Conservation (phyloP, 768 basidiomycete species). For the Hygrophorus pudorinus region DNA sequence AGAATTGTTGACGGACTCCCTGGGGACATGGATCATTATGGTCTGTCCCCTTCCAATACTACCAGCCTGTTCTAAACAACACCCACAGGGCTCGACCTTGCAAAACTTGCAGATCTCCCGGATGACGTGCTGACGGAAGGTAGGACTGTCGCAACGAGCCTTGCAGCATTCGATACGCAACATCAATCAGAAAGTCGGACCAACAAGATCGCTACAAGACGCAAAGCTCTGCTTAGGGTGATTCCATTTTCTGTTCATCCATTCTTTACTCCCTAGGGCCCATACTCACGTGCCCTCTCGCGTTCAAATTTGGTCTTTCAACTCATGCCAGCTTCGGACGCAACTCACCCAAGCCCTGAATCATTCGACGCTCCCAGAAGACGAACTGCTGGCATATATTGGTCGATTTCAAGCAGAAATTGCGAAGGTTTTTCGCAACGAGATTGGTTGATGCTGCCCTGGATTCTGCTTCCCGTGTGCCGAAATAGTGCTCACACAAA, state of each 20-base stretch:
- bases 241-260: neutral
- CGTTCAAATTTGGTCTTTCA: neutral
- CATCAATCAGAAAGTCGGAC: constrained; percentile 54
- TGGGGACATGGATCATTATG: constrained; percentile 61
- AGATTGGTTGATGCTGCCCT: too few species aligned
- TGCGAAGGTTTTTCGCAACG: constrained; percentile 36
- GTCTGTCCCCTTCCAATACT: constrained; percentile 24
- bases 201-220: constrained; percentile 44
- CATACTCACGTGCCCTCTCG: neutral
- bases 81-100: constrained; percentile 78
- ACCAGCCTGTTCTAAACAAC: neutral
- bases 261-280: neutral
- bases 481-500: too few species aligned
- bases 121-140: constrained; percentile 55
- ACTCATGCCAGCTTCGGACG: constrained; percentile 52
- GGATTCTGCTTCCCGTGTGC: too few species aligned
- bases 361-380: constrained; percentile 63
- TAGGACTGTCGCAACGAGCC: constrained; percentile 45
- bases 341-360: constrained; percentile 68
- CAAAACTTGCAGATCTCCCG: constrained; percentile 81
- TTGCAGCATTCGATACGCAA: constrained; percentile 48
- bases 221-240: constrained; percentile 65
- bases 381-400: constrained; percentile 58
- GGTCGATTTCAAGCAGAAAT: constrained; percentile 63
- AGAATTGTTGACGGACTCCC: constrained; percentile 71